These are phyloP conservation scores for Scolecobasidium constrictum DNA, from an alignment of 2,329 filamentous ascomycete species.

Conservation along the genomic window DNA sequence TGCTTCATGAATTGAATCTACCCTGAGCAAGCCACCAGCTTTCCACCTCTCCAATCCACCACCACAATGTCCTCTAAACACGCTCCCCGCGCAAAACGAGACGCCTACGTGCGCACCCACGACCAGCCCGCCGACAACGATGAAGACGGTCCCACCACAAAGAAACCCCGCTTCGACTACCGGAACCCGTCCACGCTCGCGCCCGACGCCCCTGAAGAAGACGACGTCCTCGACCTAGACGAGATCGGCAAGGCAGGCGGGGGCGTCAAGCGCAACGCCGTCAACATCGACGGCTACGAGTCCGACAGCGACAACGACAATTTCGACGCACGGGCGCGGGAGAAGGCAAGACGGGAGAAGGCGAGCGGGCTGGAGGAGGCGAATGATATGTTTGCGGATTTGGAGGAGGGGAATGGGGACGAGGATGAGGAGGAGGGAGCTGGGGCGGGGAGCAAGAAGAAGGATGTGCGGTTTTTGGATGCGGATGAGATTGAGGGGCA, in stretches of 20 bases:
- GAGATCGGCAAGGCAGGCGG: slow-evolving; percentile 69
- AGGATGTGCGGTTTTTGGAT: slow-evolving; percentile 49
- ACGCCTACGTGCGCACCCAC: slow-evolving; percentile 68
- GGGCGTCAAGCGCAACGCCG: slow-evolving; percentile 78
- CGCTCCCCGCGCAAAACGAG: slow-evolving; percentile 63
- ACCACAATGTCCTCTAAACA: slow-evolving; percentile 34
- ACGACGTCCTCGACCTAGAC: slow-evolving; percentile 75
- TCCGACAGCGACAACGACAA: slow-evolving; percentile 87
- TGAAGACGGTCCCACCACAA: slow-evolving; percentile 38
- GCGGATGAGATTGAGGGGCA: slow-evolving; percentile 67
- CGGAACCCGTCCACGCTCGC: slow-evolving; percentile 90
- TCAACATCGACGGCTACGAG: slow-evolving; percentile 95
- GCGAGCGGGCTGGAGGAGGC: slow-evolving; percentile 44
- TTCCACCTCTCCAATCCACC: no score
- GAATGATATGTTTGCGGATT: slow-evolving; percentile 77
- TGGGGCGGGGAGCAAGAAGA: slow-evolving; percentile 47
- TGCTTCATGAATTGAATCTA: no score
- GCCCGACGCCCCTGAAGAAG: slow-evolving; percentile 64
- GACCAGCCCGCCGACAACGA: slow-evolving; percentile 44
- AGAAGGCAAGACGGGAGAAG: slow-evolving; percentile 34
- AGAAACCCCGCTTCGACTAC: slow-evolving; percentile 85
- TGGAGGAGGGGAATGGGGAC: slow-evolving; percentile 46
- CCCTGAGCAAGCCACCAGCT: no score
- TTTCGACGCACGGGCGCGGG: slow-evolving; percentile 64
- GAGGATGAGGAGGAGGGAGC: slow-evolving; percentile 43